Evolutionary conservation across 2,329 filamentous ascomycete genomes (phyloP), one percentile per base, ranked within the genome.

Genomic region (Fusarium chaquense): DNA sequence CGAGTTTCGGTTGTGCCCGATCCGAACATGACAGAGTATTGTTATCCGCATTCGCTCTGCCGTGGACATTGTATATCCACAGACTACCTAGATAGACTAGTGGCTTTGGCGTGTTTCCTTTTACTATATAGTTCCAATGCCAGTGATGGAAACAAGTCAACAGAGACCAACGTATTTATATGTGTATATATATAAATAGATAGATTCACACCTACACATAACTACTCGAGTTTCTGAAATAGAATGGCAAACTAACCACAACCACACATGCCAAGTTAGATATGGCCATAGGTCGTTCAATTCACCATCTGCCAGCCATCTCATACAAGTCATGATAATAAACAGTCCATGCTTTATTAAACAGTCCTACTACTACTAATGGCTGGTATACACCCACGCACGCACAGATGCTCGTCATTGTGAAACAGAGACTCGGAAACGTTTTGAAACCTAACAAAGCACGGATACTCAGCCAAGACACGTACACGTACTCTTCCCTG

Each of bases 371-470:
- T 35, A 22, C 41, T 36, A 26, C 38, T 52, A 40, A 26, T 26
- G 24, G 24, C 24, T 26, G 7, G 24, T 35, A 35, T 38, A 58
- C 44, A 46, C 32, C 35, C 52, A 41, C 32, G 22, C 20, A 52
- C 49, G 20, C 41, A 22, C 36, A 40, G 36, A 20, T 40, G 20
- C 35, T 46, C 46, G 28, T 67, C 63, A 63, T 58, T 67, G 65
- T 67, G 63, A 67, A 67, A 67, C 65, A 47, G 11, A 46, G 51
- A 54, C 51, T 67, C 58, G 58, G 47, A 62, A 67, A 67, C 63
- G 51, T 47, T 35, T 67, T 43, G 36, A 58, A 49, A 52, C 51
- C 35, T 53, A 40, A 41, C 43, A 50, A 40, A n/a, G 36, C 20
- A 40, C 36, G 11, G n/a, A 20, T 13, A 40, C n/a, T 40, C 58